Evolutionary conservation across 2,329 filamentous ascomycete genomes (phyloP).

Genomic region (Elsinoe perseae): DNA sequence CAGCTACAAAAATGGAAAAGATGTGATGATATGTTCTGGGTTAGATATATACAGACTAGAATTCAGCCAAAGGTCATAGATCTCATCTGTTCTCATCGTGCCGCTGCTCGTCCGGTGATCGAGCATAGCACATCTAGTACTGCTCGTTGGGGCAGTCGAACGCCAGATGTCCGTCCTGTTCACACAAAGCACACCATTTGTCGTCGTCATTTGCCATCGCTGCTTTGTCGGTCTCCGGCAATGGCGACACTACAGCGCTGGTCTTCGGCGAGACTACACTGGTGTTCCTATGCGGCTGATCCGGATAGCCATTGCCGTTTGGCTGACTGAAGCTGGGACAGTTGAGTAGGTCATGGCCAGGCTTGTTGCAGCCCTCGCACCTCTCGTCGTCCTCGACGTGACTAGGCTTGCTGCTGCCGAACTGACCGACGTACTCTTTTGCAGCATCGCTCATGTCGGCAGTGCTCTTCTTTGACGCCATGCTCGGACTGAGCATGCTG

Average conservation of each 20-base stretch:
- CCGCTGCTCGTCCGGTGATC: neutral
- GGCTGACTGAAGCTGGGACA: constrained; percentile 16
- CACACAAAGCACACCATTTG: constrained; percentile 96
- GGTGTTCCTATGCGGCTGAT: neutral
- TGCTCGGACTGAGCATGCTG: constrained; percentile 45
- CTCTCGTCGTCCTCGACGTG: constrained; percentile 3
- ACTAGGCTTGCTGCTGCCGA: neutral
- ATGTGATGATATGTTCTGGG: neutral
- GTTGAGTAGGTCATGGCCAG: constrained; percentile 17
- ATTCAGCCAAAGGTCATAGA: neutral
- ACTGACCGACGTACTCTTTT: neutral
- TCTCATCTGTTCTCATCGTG: neutral
- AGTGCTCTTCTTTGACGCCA: constrained; percentile 23
- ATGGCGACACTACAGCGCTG: neutral
- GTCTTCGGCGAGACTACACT: constrained; percentile 6
- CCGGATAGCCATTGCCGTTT: constrained; percentile 1
- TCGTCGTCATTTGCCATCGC: constrained; percentile 50
- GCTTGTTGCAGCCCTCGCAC: constrained; percentile 17
- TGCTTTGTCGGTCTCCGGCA: constrained; percentile 18
- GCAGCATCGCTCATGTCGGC: neutral
- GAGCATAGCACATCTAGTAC: constrained; percentile 25
- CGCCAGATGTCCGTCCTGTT: constrained; percentile 92
- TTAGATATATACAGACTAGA: constrained; percentile 4
- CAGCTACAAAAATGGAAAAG: no score
- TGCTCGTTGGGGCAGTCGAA: constrained; percentile 35